phyloP scores from a whole-genome alignment of 257 asterid species.

The Verbascum thapsus region DNA sequence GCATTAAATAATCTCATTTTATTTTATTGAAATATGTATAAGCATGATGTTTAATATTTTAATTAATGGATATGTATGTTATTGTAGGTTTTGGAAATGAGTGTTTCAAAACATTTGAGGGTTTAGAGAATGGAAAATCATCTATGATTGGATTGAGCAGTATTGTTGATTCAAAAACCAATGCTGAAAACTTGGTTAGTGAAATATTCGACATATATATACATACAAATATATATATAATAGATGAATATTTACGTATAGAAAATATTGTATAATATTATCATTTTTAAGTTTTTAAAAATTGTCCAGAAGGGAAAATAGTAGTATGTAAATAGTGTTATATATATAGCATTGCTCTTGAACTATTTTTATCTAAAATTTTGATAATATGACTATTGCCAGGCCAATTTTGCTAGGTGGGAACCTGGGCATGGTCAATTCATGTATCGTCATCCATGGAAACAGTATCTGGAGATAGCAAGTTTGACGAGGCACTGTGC shows the following conservation, averaged over 20 bases:
- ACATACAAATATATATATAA: neutral
- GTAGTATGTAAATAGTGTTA: no score
- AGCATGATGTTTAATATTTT: neutral
- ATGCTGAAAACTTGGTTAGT: slow-evolving; percentile 69
- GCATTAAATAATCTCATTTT: no score
- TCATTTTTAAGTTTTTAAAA: no score
- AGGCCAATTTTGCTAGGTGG: slow-evolving; percentile 88
- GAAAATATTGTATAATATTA: no score
- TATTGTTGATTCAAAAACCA: slow-evolving; percentile 64
- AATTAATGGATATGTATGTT: neutral
- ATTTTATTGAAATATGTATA: no score
- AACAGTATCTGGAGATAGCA: slow-evolving; percentile 70
- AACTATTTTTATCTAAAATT: slow-evolving; percentile 7
- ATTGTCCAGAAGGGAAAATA: no score
- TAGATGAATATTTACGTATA: no score
- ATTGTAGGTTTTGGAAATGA: slow-evolving; percentile 53
- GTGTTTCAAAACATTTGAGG: slow-evolving; percentile 38
- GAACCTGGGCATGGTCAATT: slow-evolving; percentile 81
- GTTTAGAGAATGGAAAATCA: slow-evolving; percentile 23
- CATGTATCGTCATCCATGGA: slow-evolving; percentile 82
- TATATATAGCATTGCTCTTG: no score
- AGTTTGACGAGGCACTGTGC: slow-evolving; percentile 68
- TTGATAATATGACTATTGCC: neutral
- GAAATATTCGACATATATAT: neutral
- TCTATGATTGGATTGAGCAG: slow-evolving; percentile 39